Evolutionary conservation across 2,329 filamentous ascomycete species (phyloP).

Genomic region (Penicillium sp.): DNA sequence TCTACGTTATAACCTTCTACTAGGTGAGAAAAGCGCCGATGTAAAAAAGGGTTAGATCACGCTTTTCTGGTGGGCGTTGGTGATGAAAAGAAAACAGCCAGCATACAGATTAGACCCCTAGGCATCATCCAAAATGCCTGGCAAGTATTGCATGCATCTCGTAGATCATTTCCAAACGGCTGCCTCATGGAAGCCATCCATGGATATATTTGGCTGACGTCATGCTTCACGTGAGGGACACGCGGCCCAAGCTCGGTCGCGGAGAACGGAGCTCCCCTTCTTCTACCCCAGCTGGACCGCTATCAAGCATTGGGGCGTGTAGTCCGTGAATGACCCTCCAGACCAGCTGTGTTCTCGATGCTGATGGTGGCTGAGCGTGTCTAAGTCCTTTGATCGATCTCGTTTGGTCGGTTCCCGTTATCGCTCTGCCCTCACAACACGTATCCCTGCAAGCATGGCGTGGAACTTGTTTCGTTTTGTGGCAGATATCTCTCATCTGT

Average conservation of each 20-base stretch:
- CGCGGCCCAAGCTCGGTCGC: slow-evolving; percentile 23
- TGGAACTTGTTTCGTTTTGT: slow-evolving; percentile 65
- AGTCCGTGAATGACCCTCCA: neutral
- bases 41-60: too few relatives aligned
- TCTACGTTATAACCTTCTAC: too few relatives aligned
- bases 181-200: neutral
- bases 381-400: neutral
- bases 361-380: neutral
- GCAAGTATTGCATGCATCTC: too few relatives aligned
- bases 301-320: too few relatives aligned
- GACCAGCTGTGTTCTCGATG: neutral
- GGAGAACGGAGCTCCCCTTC: slow-evolving; percentile 16
- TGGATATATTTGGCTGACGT: slow-evolving; percentile 15
- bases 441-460: slow-evolving; percentile 11
- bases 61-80: too few relatives aligned
- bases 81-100: too few relatives aligned
- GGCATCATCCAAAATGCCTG: too few relatives aligned
- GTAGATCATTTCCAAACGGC: too few relatives aligned
- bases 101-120: too few relatives aligned
- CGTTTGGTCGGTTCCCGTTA: neutral
- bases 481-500: slow-evolving; percentile 78
- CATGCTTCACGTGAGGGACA: slow-evolving; percentile 26
- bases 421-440: slow-evolving; percentile 2
- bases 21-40: too few relatives aligned
- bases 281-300: too few relatives aligned